Percentiles rank a stretch among this genome's conserved stretches.
These are phyloP conservation scores for Nicotiana paniculata DNA, from an alignment of 257 asterid genomes.

Conservation along the genomic window DNA sequence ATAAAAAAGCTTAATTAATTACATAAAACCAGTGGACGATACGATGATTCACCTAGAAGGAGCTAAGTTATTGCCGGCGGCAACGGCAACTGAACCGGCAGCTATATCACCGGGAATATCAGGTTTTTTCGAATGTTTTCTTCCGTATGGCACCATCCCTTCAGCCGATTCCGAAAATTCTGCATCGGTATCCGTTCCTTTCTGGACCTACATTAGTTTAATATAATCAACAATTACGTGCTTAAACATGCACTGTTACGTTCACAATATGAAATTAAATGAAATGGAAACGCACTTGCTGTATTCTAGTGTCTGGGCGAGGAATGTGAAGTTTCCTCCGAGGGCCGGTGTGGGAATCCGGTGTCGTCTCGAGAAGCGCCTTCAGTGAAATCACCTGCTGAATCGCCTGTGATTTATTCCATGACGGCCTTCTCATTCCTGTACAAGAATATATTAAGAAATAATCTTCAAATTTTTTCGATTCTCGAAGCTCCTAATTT, in stretches of 20 bases:
- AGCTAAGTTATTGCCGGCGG: constrained; percentile 32
- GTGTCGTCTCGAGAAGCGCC: constrained; percentile 67
- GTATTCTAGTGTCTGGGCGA: constrained; percentile 23
- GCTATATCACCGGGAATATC: constrained; percentile 37
- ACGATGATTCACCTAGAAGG: constrained; percentile 44
- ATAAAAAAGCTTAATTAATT: background rate
- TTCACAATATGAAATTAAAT: background rate
- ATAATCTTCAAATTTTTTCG: constrained; percentile 3
- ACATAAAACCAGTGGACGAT: background rate
- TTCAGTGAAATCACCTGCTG: constrained; percentile 94
- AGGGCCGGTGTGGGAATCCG: constrained; percentile 45
- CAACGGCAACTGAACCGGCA: constrained; percentile 35
- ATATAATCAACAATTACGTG: constrained; percentile 14
- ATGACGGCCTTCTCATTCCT: constrained; percentile 99
- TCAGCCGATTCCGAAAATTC: constrained; percentile 50
- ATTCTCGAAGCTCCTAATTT: background rate
- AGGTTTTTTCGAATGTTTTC: constrained; percentile 42
- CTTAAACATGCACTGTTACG: constrained; percentile 4
- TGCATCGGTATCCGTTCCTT: constrained; percentile 39
- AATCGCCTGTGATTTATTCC: constrained; percentile 99
- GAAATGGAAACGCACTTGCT: constrained; percentile 44
- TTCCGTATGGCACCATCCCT: constrained; percentile 29
- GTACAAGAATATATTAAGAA: constrained; percentile 10
- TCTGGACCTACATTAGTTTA: constrained; percentile 42
- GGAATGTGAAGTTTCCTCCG: constrained; percentile 45